Percentiles rank a stretch among this genome's conserved stretches.
Evolutionary conservation across 306 rosid species (phyloP).

Genomic region (Gynostemma pentaphyllum): DNA sequence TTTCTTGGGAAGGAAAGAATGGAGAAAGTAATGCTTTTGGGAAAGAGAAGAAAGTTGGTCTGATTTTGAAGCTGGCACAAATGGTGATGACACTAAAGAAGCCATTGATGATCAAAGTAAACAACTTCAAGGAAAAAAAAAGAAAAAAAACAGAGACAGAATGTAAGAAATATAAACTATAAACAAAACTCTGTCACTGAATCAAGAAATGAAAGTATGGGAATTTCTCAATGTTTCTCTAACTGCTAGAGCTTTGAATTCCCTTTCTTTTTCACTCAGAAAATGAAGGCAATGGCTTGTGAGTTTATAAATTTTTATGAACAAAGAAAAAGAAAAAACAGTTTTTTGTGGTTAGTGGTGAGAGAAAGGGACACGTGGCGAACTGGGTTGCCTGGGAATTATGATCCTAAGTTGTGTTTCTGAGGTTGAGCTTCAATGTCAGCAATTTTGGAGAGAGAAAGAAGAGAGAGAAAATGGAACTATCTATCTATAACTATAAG

Average conservation of each 20-base stretch:
- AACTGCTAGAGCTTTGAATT: slow-evolving; percentile 8
- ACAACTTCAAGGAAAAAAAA: neutral
- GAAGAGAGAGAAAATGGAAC: neutral
- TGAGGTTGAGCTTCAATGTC: slow-evolving; percentile 25
- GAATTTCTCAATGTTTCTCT: neutral
- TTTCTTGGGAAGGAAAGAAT: slow-evolving; percentile 76
- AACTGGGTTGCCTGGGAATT: slow-evolving; percentile 12
- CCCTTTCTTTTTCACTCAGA: neutral
- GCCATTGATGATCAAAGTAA: slow-evolving; percentile 49
- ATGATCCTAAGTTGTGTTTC: slow-evolving; percentile 1
- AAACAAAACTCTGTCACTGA: slow-evolving; percentile 16
- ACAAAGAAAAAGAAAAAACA: slow-evolving; percentile 6
- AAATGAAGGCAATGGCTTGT: slow-evolving; percentile 9
- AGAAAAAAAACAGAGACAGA: neutral
- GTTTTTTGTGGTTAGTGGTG: slow-evolving; percentile 39
- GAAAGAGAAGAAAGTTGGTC: slow-evolving; percentile 60
- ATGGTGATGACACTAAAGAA: slow-evolving; percentile 60
- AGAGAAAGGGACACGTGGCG: slow-evolving; percentile 39
- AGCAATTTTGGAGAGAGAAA: slow-evolving; percentile 5
- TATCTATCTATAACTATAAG: slow-evolving; percentile 25
- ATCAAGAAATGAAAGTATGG: slow-evolving; percentile 1
- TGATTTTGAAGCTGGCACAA: slow-evolving; percentile 45
- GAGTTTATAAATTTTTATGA: slow-evolving; percentile 17
- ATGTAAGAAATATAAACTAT: neutral
- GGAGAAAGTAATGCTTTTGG: slow-evolving; percentile 65